A percentile compares a stretch with the other conserved stretches of the same genome.
These are phyloP conservation scores for Hypholoma sublateritium DNA, from an alignment of 768 basidiomycete species.

Conservation along the genomic window DNA sequence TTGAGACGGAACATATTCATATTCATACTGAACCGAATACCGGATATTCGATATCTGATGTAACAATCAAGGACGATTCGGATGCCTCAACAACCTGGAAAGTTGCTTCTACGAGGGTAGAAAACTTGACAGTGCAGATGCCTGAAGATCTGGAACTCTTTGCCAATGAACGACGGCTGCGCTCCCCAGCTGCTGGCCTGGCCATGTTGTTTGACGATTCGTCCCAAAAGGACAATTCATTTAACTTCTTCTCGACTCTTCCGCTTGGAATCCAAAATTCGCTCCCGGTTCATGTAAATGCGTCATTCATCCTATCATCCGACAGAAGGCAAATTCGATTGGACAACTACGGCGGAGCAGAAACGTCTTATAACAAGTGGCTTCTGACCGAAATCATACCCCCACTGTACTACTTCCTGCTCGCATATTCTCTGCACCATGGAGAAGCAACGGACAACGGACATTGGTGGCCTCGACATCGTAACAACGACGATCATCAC, in stretches of 20 bases:
- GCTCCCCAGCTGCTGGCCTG: slow-evolving; percentile 31
- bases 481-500: slow-evolving; percentile 13
- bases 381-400: slow-evolving; percentile 35
- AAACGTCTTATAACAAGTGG: slow-evolving; percentile 44
- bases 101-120: slow-evolving; percentile 6
- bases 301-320: slow-evolving; percentile 44
- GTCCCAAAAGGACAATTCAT: not conserved
- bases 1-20: slow-evolving; percentile 18
- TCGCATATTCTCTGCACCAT: slow-evolving; percentile 25
- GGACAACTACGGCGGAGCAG: slow-evolving; percentile 32
- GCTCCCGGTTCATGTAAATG: slow-evolving; percentile 47
- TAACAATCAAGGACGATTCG: slow-evolving; percentile 6
- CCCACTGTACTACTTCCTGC: slow-evolving; percentile 36
- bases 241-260: slow-evolving; percentile 42
- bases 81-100: slow-evolving; percentile 10
- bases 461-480: slow-evolving; percentile 36
- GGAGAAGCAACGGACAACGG: slow-evolving; percentile 18
- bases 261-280: slow-evolving; percentile 39
- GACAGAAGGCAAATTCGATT: slow-evolving; percentile 45
- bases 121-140: slow-evolving; percentile 8
- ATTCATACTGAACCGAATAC: slow-evolving; percentile 5
- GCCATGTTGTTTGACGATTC: slow-evolving; percentile 23
- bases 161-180: slow-evolving; percentile 22
- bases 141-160: slow-evolving; percentile 6
- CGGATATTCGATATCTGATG: slow-evolving; percentile 6